Conservation (phyloP, 768 basidiomycete species). For the Tephrocybe sp. region DNA sequence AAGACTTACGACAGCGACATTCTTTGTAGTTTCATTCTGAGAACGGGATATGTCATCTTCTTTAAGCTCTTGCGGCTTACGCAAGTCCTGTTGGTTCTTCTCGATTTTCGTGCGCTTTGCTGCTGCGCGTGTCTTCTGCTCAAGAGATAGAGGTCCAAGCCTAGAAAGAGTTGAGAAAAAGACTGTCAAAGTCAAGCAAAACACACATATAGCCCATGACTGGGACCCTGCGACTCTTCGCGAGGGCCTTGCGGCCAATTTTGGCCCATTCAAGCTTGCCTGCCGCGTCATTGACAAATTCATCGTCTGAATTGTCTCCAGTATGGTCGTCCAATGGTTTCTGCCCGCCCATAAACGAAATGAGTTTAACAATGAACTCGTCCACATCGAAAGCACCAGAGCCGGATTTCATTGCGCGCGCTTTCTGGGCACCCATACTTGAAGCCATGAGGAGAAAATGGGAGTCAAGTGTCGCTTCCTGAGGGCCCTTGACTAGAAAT, state of each 20-base stretch:
- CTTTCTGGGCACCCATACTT: slow-evolving; percentile 80
- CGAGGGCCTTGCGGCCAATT: slow-evolving; percentile 82
- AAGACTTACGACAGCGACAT: slow-evolving; percentile 67
- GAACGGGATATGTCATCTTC: slow-evolving; percentile 83
- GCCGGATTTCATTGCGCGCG: slow-evolving; percentile 89
- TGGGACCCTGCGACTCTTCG: slow-evolving; percentile 76
- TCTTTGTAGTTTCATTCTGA: slow-evolving; percentile 88
- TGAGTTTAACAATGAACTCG: slow-evolving; percentile 79
- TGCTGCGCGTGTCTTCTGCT: slow-evolving; percentile 73
- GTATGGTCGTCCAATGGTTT: slow-evolving; percentile 42
- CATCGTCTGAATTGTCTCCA: slow-evolving; percentile 52
- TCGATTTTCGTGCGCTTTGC: slow-evolving; percentile 67
- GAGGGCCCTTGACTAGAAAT: slow-evolving; percentile 67
- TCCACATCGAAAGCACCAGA: slow-evolving; percentile 89
- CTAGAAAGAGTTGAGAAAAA: slow-evolving; percentile 40
- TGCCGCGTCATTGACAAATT: slow-evolving; percentile 45
- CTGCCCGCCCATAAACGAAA: slow-evolving; percentile 75
- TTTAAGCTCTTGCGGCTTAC: slow-evolving; percentile 75
- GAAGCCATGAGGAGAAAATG: slow-evolving; percentile 75
- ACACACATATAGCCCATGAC: slow-evolving; percentile 85
- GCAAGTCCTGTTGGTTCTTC: slow-evolving; percentile 66
- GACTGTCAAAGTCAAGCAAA: neutral
- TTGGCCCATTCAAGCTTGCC: slow-evolving; percentile 75
- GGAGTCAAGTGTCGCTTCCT: slow-evolving; percentile 91
- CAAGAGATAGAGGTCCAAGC: slow-evolving; percentile 87